These are phyloP conservation scores for Penstemon barbatus DNA, from an alignment of 257 asterid genomes.

Conservation along the genomic window DNA sequence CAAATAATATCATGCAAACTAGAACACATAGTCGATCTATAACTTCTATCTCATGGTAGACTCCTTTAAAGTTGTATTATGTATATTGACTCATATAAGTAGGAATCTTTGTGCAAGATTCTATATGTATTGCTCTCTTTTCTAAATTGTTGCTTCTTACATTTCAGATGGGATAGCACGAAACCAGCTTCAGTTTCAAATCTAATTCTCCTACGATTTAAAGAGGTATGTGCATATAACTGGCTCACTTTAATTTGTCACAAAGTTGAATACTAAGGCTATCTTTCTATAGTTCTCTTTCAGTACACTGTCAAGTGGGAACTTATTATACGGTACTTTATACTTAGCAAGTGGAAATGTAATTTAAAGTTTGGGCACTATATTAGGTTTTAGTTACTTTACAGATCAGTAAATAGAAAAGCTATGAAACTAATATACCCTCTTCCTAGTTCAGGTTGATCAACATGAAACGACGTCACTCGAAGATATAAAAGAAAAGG, in stretches of 20 bases:
- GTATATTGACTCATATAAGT: not conserved
- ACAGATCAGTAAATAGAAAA: not conserved
- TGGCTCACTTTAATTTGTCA: not conserved
- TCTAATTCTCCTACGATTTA: slow-evolving; percentile 77
- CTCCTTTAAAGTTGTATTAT: not conserved
- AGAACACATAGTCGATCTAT: not conserved
- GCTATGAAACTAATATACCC: not conserved
- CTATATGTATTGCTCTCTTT: not conserved
- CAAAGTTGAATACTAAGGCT: slow-evolving; percentile 1
- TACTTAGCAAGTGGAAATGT: not conserved
- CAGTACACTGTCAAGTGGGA: not conserved
- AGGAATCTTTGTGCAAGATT: not conserved
- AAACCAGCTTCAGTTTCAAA: slow-evolving; percentile 85
- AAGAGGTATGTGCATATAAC: slow-evolving; percentile 62
- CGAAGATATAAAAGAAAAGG: slow-evolving; percentile 65
- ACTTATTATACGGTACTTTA: not conserved
- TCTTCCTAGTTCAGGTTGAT: slow-evolving; percentile 57
- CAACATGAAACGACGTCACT: slow-evolving; percentile 85
- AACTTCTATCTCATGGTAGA: not conserved
- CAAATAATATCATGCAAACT: not conserved
- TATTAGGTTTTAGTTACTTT: slow-evolving; percentile 2
- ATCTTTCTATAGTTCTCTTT: slow-evolving; percentile 7
- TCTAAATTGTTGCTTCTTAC: slow-evolving; percentile 24
- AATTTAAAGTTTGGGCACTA: not conserved
- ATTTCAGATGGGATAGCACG: slow-evolving; percentile 77